Evolutionary conservation across 192 early-diverging fungal genomes (phyloP), one percentile per base, ranked within the genome.

Genomic region (Backusella macrospora): DNA sequence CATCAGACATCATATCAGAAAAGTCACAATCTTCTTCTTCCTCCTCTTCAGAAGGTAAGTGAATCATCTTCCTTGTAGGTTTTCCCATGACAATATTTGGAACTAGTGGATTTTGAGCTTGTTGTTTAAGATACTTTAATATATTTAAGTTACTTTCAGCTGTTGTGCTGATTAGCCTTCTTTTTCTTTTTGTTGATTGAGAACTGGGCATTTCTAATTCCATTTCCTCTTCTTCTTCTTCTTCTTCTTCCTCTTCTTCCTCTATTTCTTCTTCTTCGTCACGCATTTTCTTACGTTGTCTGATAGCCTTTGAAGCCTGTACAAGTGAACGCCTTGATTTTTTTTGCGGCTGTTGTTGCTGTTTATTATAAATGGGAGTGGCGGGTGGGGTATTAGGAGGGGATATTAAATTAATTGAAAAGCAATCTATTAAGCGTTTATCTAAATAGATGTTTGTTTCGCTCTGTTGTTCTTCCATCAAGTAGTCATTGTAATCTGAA

Each of bases 391-490:
- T 55, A 10, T 55, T 55, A 21, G 49, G 49, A 6, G 49, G 49
- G 9, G 49, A 55, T 55, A 55, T 55, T 21, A 55, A 21, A 55
- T 55, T 10, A 55, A 55, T n/a, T 21, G 49, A 55, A 55, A 55
- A 55, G 18, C 49, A 55, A 23, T 12, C 23, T 0, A 55, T 55
- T 21, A 55, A 0, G 7, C 49, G 49, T 55, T 55, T 55, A 21
- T 55, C 49, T 8, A 55, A 55, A 10, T 21, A 55, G 10, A 55
- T 55, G 49, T 0, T 55, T 55, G 49, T 2, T 55, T 55, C 49
- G 8, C 23, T 55, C 18, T 55, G 49, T 6, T 55, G n/a, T n/a
- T n/a, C 49, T 2, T 55, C 49, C 21, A 55, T 55, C 23, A 55
- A 21, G 6, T 55, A 55, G 23, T 55, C 49, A 55, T 55, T 21